A percentile compares a stretch with the other conserved stretches of the same genome.
These are phyloP conservation scores for Caryopteris hybrid DNA, from an alignment of 305 asterid genomes.

Conservation along the genomic window DNA sequence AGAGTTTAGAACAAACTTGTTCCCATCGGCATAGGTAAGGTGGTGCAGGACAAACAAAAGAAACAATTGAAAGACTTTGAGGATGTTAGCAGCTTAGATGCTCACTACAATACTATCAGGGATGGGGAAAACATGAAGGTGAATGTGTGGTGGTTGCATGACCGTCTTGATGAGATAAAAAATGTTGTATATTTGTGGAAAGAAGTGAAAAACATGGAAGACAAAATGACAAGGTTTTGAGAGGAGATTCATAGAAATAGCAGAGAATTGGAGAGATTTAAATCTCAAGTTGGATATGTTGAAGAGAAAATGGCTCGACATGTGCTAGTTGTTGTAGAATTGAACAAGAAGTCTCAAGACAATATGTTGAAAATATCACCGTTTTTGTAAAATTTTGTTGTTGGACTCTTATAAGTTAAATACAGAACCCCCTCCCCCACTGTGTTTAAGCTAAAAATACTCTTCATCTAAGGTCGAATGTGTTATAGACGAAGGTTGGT, in stretches of 20 bases:
- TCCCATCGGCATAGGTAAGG: conserved; percentile 21
- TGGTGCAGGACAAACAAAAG: conserved; percentile 23
- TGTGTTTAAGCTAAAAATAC: no score
- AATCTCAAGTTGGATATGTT: conserved; percentile 10
- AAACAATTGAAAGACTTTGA: conserved; percentile 22
- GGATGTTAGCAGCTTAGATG: conserved; percentile 9
- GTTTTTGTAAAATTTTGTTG: no score
- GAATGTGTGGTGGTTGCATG: conserved; percentile 28
- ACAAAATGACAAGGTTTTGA: conserved; percentile 12
- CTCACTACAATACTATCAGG: conserved; percentile 20
- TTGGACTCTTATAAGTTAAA: conserved; percentile 21
- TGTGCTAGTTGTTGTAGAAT: not conserved
- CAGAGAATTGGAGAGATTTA: conserved; percentile 19
- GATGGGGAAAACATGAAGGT: conserved; percentile 27
- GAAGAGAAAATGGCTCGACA: conserved; percentile 20
- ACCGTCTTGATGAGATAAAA: conserved; percentile 28
- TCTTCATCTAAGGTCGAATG: no score
- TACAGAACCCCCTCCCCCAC: no score
- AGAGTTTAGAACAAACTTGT: conserved; percentile 22
- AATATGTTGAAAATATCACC: not conserved
- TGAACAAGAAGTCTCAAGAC: not conserved
- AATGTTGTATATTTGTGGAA: conserved; percentile 1
- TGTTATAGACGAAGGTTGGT: no score
- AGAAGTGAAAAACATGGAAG: not conserved
- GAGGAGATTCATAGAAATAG: conserved; percentile 2